Percentiles rank a stretch among this genome's conserved stretches.
These are phyloP conservation scores for Apostasia ramifera DNA, from an alignment of 106 monocot species.

Conservation along the genomic window DNA sequence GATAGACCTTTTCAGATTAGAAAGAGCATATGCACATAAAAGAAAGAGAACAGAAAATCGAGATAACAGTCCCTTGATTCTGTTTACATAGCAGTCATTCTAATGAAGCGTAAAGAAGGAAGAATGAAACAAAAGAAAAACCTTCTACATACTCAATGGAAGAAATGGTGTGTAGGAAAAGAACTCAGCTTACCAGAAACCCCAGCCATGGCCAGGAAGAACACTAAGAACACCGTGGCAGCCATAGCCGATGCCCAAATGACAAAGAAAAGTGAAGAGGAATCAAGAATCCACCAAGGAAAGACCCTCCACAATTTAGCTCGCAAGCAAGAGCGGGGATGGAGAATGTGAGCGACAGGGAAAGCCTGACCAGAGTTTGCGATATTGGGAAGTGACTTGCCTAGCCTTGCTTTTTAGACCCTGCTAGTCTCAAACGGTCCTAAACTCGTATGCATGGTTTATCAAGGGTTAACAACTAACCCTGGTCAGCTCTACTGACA, in stretches of 20 bases:
- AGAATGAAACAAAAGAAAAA: not conserved
- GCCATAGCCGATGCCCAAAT: not conserved
- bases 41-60: not conserved
- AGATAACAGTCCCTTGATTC: no score
- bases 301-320: not conserved
- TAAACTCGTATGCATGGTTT: conserved; percentile 1
- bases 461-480: no score
- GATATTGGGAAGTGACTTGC: not conserved
- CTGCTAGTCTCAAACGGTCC: conserved; percentile 2
- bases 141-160: not conserved
- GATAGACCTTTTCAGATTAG: not conserved
- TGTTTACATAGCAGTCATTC: no score
- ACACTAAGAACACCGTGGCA: conserved; percentile 10
- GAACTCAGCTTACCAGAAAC: conserved; percentile 21
- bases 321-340: not conserved
- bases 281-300: not conserved
- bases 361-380: not conserved
- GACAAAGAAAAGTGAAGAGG: not conserved
- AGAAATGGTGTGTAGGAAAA: not conserved
- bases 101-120: not conserved
- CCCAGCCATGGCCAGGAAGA: conserved; percentile 18
- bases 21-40: not conserved
- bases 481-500: no score
- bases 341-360: not conserved
- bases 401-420: not conserved